phyloP scores from a whole-genome alignment of 805 yeast species.

The Pichia eremophila region DNA sequence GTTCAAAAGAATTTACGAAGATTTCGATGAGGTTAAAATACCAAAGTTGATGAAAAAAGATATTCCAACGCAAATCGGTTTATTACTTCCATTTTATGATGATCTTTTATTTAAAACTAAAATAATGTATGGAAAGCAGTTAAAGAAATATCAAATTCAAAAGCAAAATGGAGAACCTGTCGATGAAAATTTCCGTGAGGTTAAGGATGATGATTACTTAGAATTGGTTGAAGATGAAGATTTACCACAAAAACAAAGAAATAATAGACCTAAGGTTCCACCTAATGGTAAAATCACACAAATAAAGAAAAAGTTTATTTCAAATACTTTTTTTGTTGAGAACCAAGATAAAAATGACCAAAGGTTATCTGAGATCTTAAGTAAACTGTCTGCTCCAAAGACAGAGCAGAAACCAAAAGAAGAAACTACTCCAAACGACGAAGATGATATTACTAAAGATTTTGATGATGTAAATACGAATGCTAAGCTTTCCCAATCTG shows the following conservation, averaged over 20 bases:
- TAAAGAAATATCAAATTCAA: constrained; percentile 30
- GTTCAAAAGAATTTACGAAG: constrained; percentile 51
- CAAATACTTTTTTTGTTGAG: constrained; percentile 46
- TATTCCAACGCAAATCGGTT: constrained; percentile 45
- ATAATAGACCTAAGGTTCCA: constrained; percentile 71
- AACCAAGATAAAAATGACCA: constrained; percentile 22
- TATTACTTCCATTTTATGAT: constrained; percentile 46
- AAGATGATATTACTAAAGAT: no score
- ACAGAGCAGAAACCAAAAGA: background rate
- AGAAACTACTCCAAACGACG: background rate
- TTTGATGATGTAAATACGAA: no score
- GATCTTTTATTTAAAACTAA: constrained; percentile 35
- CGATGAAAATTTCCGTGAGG: constrained; percentile 15
- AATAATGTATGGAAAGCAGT: constrained; percentile 31
- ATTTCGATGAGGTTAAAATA: constrained; percentile 48
- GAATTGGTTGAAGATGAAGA: constrained; percentile 73
- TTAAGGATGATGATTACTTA: constrained; percentile 32
- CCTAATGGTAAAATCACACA: constrained; percentile 80
- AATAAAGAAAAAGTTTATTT: constrained; percentile 52
- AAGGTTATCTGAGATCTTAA: background rate
- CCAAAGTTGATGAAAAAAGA: constrained; percentile 43
- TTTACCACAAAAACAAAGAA: constrained; percentile 68
- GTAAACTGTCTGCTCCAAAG: background rate
- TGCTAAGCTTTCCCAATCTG: no score
- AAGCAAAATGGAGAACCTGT: constrained; percentile 12